A percentile compares a stretch with the other conserved stretches of the same genome.
These are phyloP conservation scores for Fusarium sp. DNA, from an alignment of 2,329 filamentous ascomycete species.

Conservation along the genomic window DNA sequence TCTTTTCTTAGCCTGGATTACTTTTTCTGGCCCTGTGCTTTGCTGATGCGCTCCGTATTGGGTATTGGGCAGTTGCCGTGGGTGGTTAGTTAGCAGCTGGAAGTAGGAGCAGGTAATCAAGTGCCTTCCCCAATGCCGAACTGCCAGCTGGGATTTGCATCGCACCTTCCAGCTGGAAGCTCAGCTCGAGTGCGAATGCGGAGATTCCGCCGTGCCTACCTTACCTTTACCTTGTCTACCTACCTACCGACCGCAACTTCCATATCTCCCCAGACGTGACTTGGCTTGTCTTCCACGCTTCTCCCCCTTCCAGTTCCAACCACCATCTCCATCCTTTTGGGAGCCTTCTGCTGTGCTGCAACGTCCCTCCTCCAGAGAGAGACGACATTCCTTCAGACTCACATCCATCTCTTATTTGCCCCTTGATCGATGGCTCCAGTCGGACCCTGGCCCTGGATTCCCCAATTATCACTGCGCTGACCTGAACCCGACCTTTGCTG, in stretches of 20 bases:
- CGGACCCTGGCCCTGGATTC: slow-evolving; percentile 21
- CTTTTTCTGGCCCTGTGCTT: background rate
- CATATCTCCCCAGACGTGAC: background rate
- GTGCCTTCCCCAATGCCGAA: slow-evolving; percentile 8
- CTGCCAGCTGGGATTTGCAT: background rate
- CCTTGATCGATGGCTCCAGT: slow-evolving; percentile 20
- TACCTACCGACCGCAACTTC: background rate
- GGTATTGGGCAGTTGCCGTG: background rate
- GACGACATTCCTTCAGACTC: slow-evolving; percentile 2
- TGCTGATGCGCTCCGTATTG: background rate
- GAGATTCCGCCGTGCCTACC: slow-evolving; percentile 4
- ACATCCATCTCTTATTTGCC: background rate
- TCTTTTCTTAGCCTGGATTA: background rate
- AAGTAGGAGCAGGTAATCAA: background rate
- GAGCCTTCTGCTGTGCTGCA: background rate
- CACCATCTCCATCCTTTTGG: background rate
- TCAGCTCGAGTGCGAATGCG: slow-evolving; percentile 20
- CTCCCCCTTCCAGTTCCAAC: slow-evolving; percentile 2
- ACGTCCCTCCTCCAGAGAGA: background rate
- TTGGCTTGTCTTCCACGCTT: background rate
- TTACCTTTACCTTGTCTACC: background rate
- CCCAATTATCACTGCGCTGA: slow-evolving; percentile 23
- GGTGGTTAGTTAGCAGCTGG: background rate
- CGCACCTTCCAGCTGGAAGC: slow-evolving; percentile 2
- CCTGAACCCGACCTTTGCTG: slow-evolving; percentile 7